Base-by-base conservation (phyloP, 176 grass and related monocot species). In the Cenchrus purpureus region DNA sequence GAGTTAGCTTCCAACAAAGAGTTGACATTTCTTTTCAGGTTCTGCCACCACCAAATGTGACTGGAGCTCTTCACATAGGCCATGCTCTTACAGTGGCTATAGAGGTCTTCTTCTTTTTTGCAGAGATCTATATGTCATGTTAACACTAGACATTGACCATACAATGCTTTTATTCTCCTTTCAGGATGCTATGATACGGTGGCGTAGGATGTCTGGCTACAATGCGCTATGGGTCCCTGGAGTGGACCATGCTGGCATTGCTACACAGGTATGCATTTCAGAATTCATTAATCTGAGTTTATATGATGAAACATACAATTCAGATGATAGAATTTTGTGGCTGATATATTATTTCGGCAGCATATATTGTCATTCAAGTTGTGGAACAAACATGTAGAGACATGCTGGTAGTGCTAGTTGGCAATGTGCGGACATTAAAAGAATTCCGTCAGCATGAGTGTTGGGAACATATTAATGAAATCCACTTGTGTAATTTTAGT, bases 211-310 rank as follows among this genome's bases (percentile, higher is more conserved):
- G 95, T 97, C 95, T 53, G 95, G 93, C 32, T 95, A 95, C 65
- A 98, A 98, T 84, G 85, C 89, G 76, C 62, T 98, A 37, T 98
- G 95, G 95, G 82, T 98, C 4, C 95, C 95, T 67, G 95, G 95
- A 78, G 91, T 97, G 65, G 95, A 97, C 90, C 95, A 97, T 91
- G 95, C 95, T 83, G 93, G 95, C 53, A 98, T 98, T 85, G 95
- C 95, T 60, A 98, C 95, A 56, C 93, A 98, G 95, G 95, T 98
- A 13, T 89, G 68, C 54, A 61, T 81, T 48, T 89, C 69, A 10
- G 15, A 59, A 31, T 68, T 85, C 4, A 13, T 61, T 62, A 20
- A 20, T 50, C 50, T 50, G 65, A 75, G 25, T 76, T 76, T 29
- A 79, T 88, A 7, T 73, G 56, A 20, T 84, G 40, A 46, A 79